Evolutionary conservation across 257 asterid species (phyloP).

Genomic region (Solanum habrochaites): DNA sequence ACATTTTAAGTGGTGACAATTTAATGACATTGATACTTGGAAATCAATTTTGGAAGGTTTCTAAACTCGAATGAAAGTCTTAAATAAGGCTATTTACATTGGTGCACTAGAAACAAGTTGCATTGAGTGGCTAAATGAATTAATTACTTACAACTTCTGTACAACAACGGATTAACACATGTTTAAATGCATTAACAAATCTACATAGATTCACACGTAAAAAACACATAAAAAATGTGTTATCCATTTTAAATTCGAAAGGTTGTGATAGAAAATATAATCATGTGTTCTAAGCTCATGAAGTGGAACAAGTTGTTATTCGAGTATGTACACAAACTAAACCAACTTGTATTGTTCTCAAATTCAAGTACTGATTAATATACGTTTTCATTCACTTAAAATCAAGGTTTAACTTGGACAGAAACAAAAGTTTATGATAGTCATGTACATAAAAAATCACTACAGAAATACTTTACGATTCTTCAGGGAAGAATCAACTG

Average conservation of each 20-base stretch:
- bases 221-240: not conserved
- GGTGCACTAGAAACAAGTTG: not conserved
- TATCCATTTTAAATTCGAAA: no score
- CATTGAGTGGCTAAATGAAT: not conserved
- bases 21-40: not conserved
- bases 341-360: not conserved
- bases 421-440: not conserved
- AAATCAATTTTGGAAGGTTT: not conserved
- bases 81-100: not conserved
- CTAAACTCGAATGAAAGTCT: not conserved
- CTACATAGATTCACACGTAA: not conserved
- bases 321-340: not conserved
- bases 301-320: not conserved
- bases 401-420: not conserved
- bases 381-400: not conserved
- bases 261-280: no score
- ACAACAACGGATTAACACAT: not conserved
- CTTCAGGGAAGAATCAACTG: slow-evolving; percentile 52
- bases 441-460: not conserved
- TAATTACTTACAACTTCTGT: not conserved
- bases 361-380: not conserved
- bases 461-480: slow-evolving; percentile 49
- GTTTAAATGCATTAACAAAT: not conserved
- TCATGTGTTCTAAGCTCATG: not conserved
- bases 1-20: not conserved